Percentiles rank a stretch among this genome's conserved stretches.
Conservation (phyloP, 371 early-diverging fungal species). For the Lichtheimia ramosa region DNA sequence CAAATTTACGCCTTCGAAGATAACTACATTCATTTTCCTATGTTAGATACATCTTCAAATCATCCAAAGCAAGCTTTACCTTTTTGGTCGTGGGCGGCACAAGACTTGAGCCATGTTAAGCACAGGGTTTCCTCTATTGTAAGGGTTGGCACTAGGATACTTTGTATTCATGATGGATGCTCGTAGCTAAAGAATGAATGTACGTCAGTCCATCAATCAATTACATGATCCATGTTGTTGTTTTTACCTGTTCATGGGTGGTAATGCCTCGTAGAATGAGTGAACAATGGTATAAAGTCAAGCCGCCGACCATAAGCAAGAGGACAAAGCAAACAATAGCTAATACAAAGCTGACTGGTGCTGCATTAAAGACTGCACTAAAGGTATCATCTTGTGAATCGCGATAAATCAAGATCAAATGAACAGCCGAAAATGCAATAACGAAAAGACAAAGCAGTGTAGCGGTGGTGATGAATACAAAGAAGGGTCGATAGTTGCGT, state of each 20-base stretch:
- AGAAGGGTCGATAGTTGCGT: constrained; percentile 88
- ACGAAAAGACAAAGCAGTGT: constrained; percentile 60
- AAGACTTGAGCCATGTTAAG: constrained; percentile 56
- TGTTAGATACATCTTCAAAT: not conserved
- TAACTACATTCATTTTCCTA: constrained; percentile 6
- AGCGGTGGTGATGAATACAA: constrained; percentile 66
- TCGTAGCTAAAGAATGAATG: constrained; percentile 30
- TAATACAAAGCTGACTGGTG: constrained; percentile 63
- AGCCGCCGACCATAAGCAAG: constrained; percentile 63
- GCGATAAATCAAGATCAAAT: constrained; percentile 36
- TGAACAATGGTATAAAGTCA: constrained; percentile 79
- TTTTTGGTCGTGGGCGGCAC: constrained; percentile 61
- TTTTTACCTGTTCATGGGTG: constrained; percentile 83
- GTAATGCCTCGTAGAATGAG: constrained; percentile 75
- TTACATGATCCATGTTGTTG: too few species aligned
- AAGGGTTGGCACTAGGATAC: constrained; percentile 45
- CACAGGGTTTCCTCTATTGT: constrained; percentile 46
- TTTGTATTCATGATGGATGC: constrained; percentile 45
- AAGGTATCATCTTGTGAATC: constrained; percentile 1
- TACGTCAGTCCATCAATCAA: too few species aligned
- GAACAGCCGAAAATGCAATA: constrained; percentile 57
- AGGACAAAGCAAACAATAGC: constrained; percentile 68
- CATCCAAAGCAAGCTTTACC: constrained; percentile 32
- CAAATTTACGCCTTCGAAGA: constrained; percentile 24
- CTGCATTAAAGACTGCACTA: constrained; percentile 18